Evolutionary conservation across 2,329 filamentous ascomycete species (phyloP).

Genomic region (Alternaria sp.): DNA sequence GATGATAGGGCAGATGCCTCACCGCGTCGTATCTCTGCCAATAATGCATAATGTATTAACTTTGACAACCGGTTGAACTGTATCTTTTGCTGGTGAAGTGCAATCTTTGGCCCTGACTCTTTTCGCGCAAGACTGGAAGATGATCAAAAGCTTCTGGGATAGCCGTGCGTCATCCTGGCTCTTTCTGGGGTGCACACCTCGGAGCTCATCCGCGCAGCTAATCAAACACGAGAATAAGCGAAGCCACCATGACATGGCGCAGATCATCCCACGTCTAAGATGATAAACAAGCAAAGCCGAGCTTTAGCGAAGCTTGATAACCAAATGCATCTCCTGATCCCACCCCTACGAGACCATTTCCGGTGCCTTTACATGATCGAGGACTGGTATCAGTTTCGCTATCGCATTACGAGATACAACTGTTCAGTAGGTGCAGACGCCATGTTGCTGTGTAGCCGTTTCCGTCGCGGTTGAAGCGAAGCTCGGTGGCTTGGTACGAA

Average conservation of each 20-base stretch:
- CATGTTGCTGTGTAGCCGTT: neutral
- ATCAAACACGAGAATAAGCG: neutral
- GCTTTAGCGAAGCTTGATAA: conserved; percentile 7
- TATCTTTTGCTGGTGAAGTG: neutral
- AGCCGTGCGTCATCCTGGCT: neutral
- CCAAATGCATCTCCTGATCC: neutral
- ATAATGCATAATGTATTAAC: conserved; percentile 9
- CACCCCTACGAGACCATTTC: neutral
- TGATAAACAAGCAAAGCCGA: conserved; percentile 9
- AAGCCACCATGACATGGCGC: neutral
- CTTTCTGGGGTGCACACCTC: neutral
- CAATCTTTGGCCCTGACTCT: neutral
- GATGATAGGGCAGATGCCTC: conserved; percentile 3
- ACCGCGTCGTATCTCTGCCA: conserved; percentile 5
- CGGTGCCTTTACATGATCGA: neutral
- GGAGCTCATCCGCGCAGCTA: conserved; percentile 1
- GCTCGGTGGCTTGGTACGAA: neutral
- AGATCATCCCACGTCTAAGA: neutral
- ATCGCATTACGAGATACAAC: neutral
- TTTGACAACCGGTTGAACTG: neutral
- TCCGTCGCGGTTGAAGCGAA: neutral
- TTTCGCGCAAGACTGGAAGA: neutral
- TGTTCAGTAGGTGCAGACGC: neutral
- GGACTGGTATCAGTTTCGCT: neutral
- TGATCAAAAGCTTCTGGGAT: neutral